Evolutionary conservation across 1,284 basidiomycete genomes (phyloP).

Genomic region (Kwoniella shivajii): DNA sequence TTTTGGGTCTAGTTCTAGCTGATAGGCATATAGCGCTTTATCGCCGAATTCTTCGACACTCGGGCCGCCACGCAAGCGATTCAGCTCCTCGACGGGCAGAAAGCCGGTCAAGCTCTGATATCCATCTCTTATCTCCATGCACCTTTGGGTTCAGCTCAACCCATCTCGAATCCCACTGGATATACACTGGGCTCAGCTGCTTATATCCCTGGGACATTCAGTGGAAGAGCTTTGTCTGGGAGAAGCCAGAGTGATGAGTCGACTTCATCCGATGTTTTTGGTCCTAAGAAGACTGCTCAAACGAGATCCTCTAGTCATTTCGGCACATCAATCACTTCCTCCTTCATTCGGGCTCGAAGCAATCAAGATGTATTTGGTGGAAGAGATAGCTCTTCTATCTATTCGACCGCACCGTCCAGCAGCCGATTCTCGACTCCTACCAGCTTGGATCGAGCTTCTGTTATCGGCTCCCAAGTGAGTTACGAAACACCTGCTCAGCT

Average conservation of each 20-base stretch:
- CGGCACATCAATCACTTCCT: constrained; percentile 1
- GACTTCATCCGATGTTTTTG: constrained; percentile 15
- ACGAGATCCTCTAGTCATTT: constrained; percentile 3
- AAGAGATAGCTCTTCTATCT: constrained; percentile 4
- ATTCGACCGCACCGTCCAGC: not conserved
- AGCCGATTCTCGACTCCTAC: not conserved
- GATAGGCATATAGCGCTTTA: constrained; percentile 26
- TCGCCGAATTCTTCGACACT: constrained; percentile 46
- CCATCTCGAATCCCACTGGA: not conserved
- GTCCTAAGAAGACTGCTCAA: not conserved
- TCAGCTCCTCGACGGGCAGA: constrained; percentile 24
- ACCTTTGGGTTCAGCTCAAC: not conserved
- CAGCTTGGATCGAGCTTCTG: not conserved
- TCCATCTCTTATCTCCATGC: constrained; percentile 12
- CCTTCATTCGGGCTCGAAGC: constrained; percentile 8
- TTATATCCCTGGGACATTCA: constrained; percentile 15
- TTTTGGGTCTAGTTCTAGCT: not conserved
- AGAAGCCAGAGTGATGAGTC: not conserved
- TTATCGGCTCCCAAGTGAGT: not conserved
- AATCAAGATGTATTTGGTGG: constrained; percentile 6
- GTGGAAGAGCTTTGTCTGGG: not conserved
- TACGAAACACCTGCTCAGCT: constrained; percentile 15
- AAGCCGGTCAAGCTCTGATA: constrained; percentile 16
- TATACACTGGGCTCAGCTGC: constrained; percentile 29
- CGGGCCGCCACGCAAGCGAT: constrained; percentile 35